These are phyloP conservation scores for Ogataea methanolica DNA, from an alignment of 805 yeast genomes.

Conservation along the genomic window DNA sequence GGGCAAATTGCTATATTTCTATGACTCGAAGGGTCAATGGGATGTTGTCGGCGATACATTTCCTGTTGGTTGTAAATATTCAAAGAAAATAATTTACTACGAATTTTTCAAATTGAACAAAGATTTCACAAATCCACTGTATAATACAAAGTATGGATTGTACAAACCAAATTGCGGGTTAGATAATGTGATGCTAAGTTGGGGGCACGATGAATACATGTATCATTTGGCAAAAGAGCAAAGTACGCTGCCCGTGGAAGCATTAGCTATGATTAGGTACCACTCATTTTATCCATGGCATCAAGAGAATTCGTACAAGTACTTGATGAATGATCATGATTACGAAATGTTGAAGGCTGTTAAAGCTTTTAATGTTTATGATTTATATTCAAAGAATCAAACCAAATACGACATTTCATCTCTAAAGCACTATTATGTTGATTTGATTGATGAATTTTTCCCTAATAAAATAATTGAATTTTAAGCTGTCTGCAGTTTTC, in stretches of 20 bases:
- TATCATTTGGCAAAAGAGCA: constrained; percentile 64
- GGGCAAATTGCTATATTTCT: constrained; percentile 65
- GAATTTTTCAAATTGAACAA: constrained; percentile 58
- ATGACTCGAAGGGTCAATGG: constrained; percentile 74
- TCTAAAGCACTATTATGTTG: constrained; percentile 54
- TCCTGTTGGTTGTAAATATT: constrained; percentile 68
- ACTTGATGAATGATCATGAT: constrained; percentile 62
- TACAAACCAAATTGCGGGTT: constrained; percentile 62
- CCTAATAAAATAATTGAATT: constrained; percentile 55
- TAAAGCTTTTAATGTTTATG: constrained; percentile 62
- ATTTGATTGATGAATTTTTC: constrained; percentile 62
- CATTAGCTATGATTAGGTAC: constrained; percentile 67
- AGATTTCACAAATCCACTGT: constrained; percentile 58
- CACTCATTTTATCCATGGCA: constrained; percentile 79
- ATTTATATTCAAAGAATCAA: constrained; percentile 60
- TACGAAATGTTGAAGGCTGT: constrained; percentile 58
- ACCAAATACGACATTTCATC: constrained; percentile 41
- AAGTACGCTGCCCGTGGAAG: constrained; percentile 60
- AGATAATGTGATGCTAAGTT: constrained; percentile 64
- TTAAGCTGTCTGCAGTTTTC: constrained; percentile 20
- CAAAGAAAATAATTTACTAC: constrained; percentile 53
- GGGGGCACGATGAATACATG: constrained; percentile 83
- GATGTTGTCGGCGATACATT: constrained; percentile 79
- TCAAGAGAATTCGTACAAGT: constrained; percentile 60
- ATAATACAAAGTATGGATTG: constrained; percentile 62